Percentiles rank a stretch among this genome's conserved stretches.
Conservation (phyloP, 192 early-diverging fungal species). For the Entomortierella beljakovae region DNA sequence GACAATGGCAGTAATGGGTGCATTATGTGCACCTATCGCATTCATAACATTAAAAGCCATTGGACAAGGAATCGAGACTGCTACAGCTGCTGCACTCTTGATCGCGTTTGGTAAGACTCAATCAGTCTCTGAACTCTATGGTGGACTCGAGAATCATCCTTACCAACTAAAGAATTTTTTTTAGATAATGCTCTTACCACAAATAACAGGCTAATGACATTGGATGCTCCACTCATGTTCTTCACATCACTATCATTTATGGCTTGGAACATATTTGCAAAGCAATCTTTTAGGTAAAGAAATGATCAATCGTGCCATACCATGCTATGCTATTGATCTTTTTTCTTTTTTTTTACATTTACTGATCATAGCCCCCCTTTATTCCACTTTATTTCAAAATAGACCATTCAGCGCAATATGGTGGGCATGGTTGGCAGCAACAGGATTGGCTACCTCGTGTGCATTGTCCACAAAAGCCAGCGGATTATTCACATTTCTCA, state of each 20-base stretch:
- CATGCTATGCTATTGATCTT: neutral
- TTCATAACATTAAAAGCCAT: constrained; percentile 82
- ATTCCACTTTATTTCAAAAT: neutral
- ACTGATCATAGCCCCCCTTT: neutral
- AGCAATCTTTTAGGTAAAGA: constrained; percentile 56
- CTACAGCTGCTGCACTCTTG: constrained; percentile 77
- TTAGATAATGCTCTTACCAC: constrained; percentile 88
- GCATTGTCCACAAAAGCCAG: constrained; percentile 86
- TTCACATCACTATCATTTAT: constrained; percentile 82
- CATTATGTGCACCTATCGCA: constrained; percentile 81
- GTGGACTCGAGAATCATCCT: neutral
- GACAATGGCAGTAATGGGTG: constrained; percentile 79
- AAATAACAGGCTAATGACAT: constrained; percentile 89
- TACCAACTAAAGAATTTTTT: neutral
- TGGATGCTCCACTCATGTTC: constrained; percentile 91
- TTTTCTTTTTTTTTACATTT: neutral
- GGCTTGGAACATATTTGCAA: constrained; percentile 87
- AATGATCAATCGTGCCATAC: neutral
- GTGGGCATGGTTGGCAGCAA: constrained; percentile 86
- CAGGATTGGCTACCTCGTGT: constrained; percentile 77
- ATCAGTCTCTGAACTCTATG: neutral
- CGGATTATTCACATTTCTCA: constrained; percentile 82
- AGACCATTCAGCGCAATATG: constrained; percentile 80
- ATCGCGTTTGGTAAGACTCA: constrained; percentile 75
- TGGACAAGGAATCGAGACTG: constrained; percentile 77